These are phyloP conservation scores for Trichodelitschia bisporula DNA, from an alignment of 495 filamentous ascomycete species.

Conservation along the genomic window DNA sequence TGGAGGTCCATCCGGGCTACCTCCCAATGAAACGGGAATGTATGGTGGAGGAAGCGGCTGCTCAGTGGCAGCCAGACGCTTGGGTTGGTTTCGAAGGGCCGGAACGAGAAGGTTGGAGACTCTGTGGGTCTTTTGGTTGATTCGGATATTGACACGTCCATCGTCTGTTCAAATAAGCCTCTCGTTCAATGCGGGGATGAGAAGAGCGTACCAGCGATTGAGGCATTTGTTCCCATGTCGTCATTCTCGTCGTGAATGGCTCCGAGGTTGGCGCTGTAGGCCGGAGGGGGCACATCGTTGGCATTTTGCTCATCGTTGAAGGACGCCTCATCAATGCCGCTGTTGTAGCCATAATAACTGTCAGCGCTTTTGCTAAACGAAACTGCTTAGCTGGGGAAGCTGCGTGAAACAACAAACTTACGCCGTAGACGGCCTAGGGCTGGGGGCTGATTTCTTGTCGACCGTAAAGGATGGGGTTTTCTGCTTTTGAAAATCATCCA, in stretches of 20 bases:
- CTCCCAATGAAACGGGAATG: constrained; percentile 34
- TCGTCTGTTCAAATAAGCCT: constrained; percentile 21
- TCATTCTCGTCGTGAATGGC: constrained; percentile 24
- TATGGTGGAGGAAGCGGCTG: constrained; percentile 27
- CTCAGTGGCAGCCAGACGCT: constrained; percentile 17
- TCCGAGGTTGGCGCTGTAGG: constrained; percentile 24
- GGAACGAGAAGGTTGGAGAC: constrained; percentile 42
- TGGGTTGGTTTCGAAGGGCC: constrained; percentile 33
- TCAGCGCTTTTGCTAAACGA: too few species aligned
- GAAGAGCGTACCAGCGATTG: constrained; percentile 16
- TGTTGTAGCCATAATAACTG: too few species aligned
- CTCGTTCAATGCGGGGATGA: not conserved
- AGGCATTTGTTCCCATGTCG: constrained; percentile 28
- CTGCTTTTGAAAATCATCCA: too few species aligned
- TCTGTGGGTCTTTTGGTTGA: constrained; percentile 36
- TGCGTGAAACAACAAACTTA: too few species aligned
- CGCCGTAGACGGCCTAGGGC: too few species aligned
- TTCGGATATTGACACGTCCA: constrained; percentile 52
- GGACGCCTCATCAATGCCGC: too few species aligned
- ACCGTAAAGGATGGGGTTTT: too few species aligned
- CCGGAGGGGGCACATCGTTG: constrained; percentile 21
- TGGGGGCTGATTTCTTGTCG: too few species aligned
- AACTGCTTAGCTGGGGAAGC: too few species aligned
- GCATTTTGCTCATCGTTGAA: too few species aligned
- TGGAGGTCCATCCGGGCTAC: constrained; percentile 29